Evolutionary conservation across 495 filamentous ascomycete species (phyloP).

Genomic region (Niebla homalea): DNA sequence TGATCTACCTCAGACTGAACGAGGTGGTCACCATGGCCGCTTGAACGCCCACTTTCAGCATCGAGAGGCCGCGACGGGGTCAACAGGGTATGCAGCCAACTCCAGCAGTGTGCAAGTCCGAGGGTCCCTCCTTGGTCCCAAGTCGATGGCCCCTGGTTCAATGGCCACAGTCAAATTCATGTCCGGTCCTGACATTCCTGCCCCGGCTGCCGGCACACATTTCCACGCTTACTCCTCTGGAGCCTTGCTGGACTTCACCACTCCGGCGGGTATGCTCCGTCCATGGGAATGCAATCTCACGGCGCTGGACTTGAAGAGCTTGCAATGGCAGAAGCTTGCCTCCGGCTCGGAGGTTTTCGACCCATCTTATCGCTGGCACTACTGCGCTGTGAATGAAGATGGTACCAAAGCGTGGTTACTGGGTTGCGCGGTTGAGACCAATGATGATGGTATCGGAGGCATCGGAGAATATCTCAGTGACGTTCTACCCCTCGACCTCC

Average conservation of each 20-base stretch:
- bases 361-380: conserved; percentile 85
- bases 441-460: conserved; percentile 34
- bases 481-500: conserved; percentile 80
- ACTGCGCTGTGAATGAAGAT: conserved; percentile 84
- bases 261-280: conserved; percentile 71
- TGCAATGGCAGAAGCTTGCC: conserved; percentile 87
- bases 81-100: conserved; percentile 76
- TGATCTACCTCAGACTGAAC: conserved; percentile 28
- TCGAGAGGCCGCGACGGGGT: conserved; percentile 19
- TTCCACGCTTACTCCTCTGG: conserved; percentile 93
- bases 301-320: conserved; percentile 66
- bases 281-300: conserved; percentile 81
- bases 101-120: conserved; percentile 76
- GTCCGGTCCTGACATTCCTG: conserved; percentile 76
- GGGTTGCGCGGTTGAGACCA: conserved; percentile 66
- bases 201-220: conserved; percentile 76
- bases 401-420: conserved; percentile 93
- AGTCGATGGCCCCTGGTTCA: conserved; percentile 69
- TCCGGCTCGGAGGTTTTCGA: conserved; percentile 88
- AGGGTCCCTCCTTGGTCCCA: conserved; percentile 50
- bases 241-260: conserved; percentile 83
- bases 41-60: conserved; percentile 7
- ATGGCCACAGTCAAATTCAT: conserved; percentile 82
- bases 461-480: conserved; percentile 87
- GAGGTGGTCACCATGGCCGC: conserved; percentile 9